Percentiles rank a stretch among this genome's conserved stretches.
Conservation (phyloP, 2,329 filamentous ascomycete genomes). For the Talaromyces sp. region DNA sequence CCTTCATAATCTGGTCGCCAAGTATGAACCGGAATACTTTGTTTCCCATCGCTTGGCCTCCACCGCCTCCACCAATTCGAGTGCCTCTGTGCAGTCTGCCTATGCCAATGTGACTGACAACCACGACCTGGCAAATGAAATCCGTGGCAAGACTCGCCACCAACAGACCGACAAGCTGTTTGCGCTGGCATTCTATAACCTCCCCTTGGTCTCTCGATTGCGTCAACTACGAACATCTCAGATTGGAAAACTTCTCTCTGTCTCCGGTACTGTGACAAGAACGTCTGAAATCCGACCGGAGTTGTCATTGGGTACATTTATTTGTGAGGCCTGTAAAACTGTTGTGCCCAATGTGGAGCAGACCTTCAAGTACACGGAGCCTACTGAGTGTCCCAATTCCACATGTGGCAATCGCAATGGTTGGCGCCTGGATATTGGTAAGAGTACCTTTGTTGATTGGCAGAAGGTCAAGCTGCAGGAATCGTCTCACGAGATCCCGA, state of each 20-base stretch:
- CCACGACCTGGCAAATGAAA: constrained; percentile 55
- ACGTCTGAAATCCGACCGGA: constrained; percentile 97
- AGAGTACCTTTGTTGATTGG: constrained; percentile 98
- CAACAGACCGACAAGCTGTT: constrained; percentile 98
- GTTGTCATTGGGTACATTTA: constrained; percentile 87
- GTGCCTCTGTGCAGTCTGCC: constrained; percentile 63
- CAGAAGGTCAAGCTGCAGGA: constrained; percentile 98
- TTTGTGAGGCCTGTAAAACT: constrained; percentile 83
- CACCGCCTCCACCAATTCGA: constrained; percentile 67
- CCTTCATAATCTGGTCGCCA: constrained; percentile 89
- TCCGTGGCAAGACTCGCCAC: constrained; percentile 73
- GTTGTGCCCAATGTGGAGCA: constrained; percentile 92
- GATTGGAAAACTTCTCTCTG: constrained; percentile 90
- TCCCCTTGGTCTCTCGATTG: constrained; percentile 83
- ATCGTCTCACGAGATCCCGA: constrained; percentile 97
- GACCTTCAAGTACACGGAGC: constrained; percentile 96
- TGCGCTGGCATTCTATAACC: constrained; percentile 87
- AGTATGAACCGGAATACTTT: constrained; percentile 93
- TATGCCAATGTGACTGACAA: constrained; percentile 66
- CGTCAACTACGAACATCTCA: constrained; percentile 84
- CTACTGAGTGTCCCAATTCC: constrained; percentile 87
- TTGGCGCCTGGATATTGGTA: constrained; percentile 96
- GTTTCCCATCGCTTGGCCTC: constrained; percentile 85
- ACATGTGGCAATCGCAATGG: constrained; percentile 85
- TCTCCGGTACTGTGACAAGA: constrained; percentile 93